Percentiles rank a stretch among this genome's conserved stretches.
phyloP scores from a whole-genome alignment of 257 asterid genomes.

The Nicotiana attenuata region DNA sequence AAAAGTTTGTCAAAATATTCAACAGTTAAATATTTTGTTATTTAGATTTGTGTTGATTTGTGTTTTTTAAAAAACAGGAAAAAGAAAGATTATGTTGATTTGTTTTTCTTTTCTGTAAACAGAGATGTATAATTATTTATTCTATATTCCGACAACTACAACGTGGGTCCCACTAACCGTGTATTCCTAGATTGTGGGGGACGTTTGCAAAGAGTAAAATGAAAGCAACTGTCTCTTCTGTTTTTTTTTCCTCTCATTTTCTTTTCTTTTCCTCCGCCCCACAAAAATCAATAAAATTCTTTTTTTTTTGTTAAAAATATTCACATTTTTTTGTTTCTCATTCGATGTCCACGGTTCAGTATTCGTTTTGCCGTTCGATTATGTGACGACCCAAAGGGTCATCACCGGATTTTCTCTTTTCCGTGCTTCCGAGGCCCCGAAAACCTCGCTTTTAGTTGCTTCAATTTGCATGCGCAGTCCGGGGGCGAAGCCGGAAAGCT shows the following conservation, averaged over 20 bases:
- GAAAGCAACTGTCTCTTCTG: neutral
- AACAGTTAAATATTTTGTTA: neutral
- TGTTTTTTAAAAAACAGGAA: neutral
- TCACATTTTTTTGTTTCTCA: too few relatives aligned
- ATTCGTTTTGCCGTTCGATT: too few relatives aligned
- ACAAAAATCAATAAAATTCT: neutral
- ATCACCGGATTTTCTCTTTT: too few relatives aligned
- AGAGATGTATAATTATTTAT: neutral
- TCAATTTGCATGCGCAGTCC: too few relatives aligned
- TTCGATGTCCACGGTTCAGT: too few relatives aligned
- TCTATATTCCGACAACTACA: neutral
- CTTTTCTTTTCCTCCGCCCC: too few relatives aligned
- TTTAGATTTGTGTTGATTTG: neutral
- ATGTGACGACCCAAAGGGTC: too few relatives aligned
- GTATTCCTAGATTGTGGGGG: conserved; percentile 48
- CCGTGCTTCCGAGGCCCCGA: too few relatives aligned
- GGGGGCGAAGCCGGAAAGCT: too few relatives aligned
- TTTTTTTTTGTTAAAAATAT: neutral
- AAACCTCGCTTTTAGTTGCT: too few relatives aligned
- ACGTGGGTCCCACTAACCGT: conserved; percentile 35
- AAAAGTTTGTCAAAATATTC: neutral
- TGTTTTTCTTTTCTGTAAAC: neutral
- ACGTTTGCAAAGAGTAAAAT: neutral
- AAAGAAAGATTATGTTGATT: neutral
- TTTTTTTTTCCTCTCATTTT: too few relatives aligned